Evolutionary conservation across 345 rosid species (phyloP).

Genomic region (Limnanthes douglasii): DNA sequence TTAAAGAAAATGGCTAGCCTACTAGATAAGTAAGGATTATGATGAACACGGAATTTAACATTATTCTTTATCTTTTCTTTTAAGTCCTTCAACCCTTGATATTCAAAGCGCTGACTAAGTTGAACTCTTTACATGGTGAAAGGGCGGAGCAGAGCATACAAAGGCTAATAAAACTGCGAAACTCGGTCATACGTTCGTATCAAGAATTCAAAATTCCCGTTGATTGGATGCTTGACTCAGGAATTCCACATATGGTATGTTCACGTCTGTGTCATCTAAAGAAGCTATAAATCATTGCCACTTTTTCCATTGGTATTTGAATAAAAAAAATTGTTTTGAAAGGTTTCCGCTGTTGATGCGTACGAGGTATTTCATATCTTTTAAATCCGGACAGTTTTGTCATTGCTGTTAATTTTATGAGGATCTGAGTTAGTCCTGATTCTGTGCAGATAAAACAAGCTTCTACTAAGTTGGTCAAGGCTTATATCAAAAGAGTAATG

Average conservation of each 20-base stretch:
- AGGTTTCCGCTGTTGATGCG: too few species aligned
- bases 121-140: not conserved
- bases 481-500: conserved; percentile 68
- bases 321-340: not conserved
- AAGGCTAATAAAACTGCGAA: conserved; percentile 41
- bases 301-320: not conserved
- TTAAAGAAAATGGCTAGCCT: conserved; percentile 65
- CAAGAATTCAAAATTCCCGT: conserved; percentile 58
- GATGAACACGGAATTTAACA: not conserved
- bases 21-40: conserved; percentile 52
- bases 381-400: too few species aligned
- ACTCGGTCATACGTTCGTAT: conserved; percentile 37
- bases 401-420: too few species aligned
- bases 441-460: conserved; percentile 55
- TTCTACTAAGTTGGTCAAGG: conserved; percentile 55
- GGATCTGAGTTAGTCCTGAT: not conserved
- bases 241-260: conserved; percentile 42
- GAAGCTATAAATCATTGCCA: not conserved
- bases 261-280: not conserved
- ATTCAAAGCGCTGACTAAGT: conserved; percentile 5
- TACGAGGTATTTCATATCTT: too few species aligned
- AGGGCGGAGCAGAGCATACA: conserved; percentile 70
- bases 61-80: not conserved
- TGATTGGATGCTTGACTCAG: conserved; percentile 86
- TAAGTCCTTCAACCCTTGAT: too few species aligned